Base-by-base conservation (phyloP, 306 rosid genomes). In the Corylus heterophylla region DNA sequence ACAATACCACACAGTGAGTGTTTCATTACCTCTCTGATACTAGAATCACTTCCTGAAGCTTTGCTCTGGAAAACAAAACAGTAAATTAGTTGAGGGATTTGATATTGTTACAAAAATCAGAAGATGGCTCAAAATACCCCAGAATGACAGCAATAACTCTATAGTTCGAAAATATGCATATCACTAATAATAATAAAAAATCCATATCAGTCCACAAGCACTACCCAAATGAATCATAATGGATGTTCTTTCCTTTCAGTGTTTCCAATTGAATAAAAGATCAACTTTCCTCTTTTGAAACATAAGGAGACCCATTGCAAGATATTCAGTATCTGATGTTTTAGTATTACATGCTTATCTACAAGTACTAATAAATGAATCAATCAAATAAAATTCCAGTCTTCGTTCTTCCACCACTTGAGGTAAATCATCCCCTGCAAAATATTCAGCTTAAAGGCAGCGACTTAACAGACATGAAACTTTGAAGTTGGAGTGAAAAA, bases 11-110 rank as follows among this genome's bases (percentile, higher is more conserved):
- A 25, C 51, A 44, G 79, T 16, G 56, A 70, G 70, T 12, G 45
- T 31, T 42, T 20, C 44, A 54, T 47, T 88, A 95, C 98, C 98
- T 92, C 98, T 83, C 93, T 80, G 71, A 89, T 63, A 29, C 58
- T 78, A 58, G 89, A 83, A 48, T 64, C 79, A 72, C 44, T 84
- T 20, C 83, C 84, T 1, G 81, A 70, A 72, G 85, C 82, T 70
- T 78, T 87, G 47, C 81, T 92, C 97, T 94, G 88, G n/a, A 74
- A 31, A 82, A 82, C 55, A 84, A 35, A 85, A 73, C 12, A 54
- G 74, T 13, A 74, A 74, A 63, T 85, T 76, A 83, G 86, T 80
- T 59, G 70, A 78, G 10, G 27, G 47, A 67, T 73, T 13, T 63
- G 70, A 6, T 7, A 39, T 42, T 18, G 35, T 27, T 8, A 50